Percentiles rank a stretch among this genome's conserved stretches.
Evolutionary conservation across 2,329 filamentous ascomycete genomes (phyloP).

Genomic region (Didymella pinodella): DNA sequence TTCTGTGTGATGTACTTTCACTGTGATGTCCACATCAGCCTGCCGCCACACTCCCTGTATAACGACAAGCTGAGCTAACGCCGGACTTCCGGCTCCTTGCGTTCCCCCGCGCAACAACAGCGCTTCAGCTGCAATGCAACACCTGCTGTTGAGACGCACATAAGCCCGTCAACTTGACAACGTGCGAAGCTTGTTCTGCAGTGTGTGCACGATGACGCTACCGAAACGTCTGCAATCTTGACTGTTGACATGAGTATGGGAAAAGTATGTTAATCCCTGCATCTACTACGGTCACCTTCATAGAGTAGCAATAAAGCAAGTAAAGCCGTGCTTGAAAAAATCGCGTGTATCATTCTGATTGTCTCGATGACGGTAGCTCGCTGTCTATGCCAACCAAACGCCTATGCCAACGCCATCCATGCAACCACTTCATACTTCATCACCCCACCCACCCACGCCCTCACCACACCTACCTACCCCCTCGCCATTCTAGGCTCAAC

Average conservation of each 20-base stretch:
- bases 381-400: constrained; percentile 10
- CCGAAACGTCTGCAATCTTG: too few relatives aligned
- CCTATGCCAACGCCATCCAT: constrained; percentile 23
- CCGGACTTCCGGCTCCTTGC: constrained; percentile 6
- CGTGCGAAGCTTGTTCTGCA: neutral
- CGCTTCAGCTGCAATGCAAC: constrained; percentile 5
- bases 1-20: too few relatives aligned
- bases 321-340: neutral
- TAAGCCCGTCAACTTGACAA: constrained; percentile 10
- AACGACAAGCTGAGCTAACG: constrained; percentile 4
- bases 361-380: neutral
- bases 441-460: neutral
- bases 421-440: constrained; percentile 9
- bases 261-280: too few relatives aligned
- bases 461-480: neutral
- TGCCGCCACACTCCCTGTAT: neutral
- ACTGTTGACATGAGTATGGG: too few relatives aligned
- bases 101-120: constrained; percentile 4
- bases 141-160: constrained; percentile 1
- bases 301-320: neutral
- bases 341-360: neutral
- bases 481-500: constrained; percentile 56
- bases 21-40: neutral
- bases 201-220: too few relatives aligned
- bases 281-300: too few relatives aligned